Evolutionary conservation across 225 moss, liverwort and hornwort genomes (phyloP), one percentile per base, ranked within the genome.

Genomic region (Climacium dendroides): DNA sequence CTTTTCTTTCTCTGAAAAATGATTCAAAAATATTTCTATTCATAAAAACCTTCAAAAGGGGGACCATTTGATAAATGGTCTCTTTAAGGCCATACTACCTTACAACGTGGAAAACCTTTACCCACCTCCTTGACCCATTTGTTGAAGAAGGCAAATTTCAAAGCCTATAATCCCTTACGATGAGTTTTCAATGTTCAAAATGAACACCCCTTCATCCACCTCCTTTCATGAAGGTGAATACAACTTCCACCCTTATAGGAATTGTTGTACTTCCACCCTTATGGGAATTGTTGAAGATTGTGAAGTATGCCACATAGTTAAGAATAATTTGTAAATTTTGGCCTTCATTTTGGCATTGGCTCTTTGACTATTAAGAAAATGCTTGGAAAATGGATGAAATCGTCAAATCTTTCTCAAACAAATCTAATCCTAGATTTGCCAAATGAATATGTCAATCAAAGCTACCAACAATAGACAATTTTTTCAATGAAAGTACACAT

Each of bases 321-420:
- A 14, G 23, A 14, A 5, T n/a, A 23, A 35, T 22, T 52, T 23
- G 35, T 13, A 3, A 54, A 9, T n/a, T 15, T 24, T 53, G 2
- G 18, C 18, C 9, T 9, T 5, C 6, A 45, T 17, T 50, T 11
- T 19, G 7, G 7, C 18, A 7, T 0, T 11, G 1, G 0, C 12
- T 32, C 12, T 1, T 48, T 11, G 4, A 32, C 12, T 30, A 74
- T 4, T 16, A 30, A 11, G 7, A 30, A 47, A 47, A 19, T 7
- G 1, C 4, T 74, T 19, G 5, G 0, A 20, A 7, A 50, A 13
- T 20, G 20, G 12, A 22, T 34, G 34, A 8, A 52, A 34, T 0
- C 3, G 0, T 3, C 13, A 35, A 52, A 5, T 22, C 34, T 5
- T 34, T 22, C 5, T 34, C 2, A 2, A 29, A 13, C 11, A 32